Evolutionary conservation across 148 eudicot species (phyloP).

Genomic region (Cornus suecica): DNA sequence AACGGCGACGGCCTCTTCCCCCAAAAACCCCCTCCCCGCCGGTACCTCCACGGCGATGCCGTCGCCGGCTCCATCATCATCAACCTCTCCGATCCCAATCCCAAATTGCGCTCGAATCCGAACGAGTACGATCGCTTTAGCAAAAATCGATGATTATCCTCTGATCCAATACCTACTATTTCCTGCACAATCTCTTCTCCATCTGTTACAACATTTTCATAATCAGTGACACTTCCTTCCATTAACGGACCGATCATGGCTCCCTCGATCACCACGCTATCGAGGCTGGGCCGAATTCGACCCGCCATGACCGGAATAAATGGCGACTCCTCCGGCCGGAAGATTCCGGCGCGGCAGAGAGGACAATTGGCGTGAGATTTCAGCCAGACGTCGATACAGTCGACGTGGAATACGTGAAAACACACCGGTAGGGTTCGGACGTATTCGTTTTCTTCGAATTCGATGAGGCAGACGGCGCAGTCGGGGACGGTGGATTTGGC

Average conservation of each 20-base stretch:
- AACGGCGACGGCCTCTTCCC: slow-evolving; percentile 67
- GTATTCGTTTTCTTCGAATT: slow-evolving; percentile 75
- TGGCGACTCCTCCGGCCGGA: slow-evolving; percentile 43
- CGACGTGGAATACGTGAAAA: slow-evolving; percentile 79
- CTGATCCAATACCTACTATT: slow-evolving; percentile 42
- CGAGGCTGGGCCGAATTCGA: slow-evolving; percentile 67
- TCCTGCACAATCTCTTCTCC: slow-evolving; percentile 37
- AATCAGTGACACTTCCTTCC: slow-evolving; percentile 30
- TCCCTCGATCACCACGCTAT: slow-evolving; percentile 50
- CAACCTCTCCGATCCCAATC: slow-evolving; percentile 59
- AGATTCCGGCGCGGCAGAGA: slow-evolving; percentile 66
- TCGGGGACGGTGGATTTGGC: slow-evolving; percentile 37
- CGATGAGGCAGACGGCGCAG: slow-evolving; percentile 83
- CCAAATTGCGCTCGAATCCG: slow-evolving; percentile 72
- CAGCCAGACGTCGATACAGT: slow-evolving; percentile 90
- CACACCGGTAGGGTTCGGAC: slow-evolving; percentile 82
- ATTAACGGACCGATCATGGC: slow-evolving; percentile 40
- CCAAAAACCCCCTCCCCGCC: slow-evolving; percentile 56
- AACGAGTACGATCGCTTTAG: slow-evolving; percentile 80
- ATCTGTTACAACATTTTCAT: slow-evolving; percentile 13
- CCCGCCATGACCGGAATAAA: slow-evolving; percentile 77
- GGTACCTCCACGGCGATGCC: slow-evolving; percentile 66
- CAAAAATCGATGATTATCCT: slow-evolving; percentile 44
- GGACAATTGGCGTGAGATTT: slow-evolving; percentile 88
- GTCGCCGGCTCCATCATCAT: slow-evolving; percentile 57